Conservation (phyloP, 1,284 basidiomycete species). For the Psilocybe mexicana region DNA sequence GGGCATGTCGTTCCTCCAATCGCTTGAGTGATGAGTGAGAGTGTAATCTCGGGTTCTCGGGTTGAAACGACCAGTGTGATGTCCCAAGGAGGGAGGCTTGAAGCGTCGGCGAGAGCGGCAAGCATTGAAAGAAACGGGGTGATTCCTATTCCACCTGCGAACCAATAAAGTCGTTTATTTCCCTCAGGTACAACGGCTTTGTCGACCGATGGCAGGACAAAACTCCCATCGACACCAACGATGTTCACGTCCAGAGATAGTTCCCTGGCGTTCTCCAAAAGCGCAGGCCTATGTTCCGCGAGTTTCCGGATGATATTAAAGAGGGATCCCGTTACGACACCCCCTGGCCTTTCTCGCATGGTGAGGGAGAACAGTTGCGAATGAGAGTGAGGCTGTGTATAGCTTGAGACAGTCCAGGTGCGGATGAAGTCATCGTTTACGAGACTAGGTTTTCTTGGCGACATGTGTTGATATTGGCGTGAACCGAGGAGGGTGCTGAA, state of each 20-base stretch:
- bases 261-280: constrained; percentile 39
- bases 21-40: constrained; percentile 24
- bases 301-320: constrained; percentile 49
- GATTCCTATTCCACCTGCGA: constrained; percentile 60
- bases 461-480: constrained; percentile 52
- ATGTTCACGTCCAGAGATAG: constrained; percentile 38
- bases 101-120: constrained; percentile 16
- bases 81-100: constrained; percentile 30
- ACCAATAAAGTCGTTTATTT: constrained; percentile 41
- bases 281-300: constrained; percentile 37
- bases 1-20: background rate
- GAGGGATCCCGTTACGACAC: constrained; percentile 52
- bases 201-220: constrained; percentile 29
- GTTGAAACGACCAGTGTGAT: constrained; percentile 49
- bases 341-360: constrained; percentile 55
- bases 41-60: constrained; percentile 48
- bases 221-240: constrained; percentile 42
- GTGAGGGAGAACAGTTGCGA: constrained; percentile 39
- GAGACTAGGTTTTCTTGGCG: constrained; percentile 42
- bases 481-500: constrained; percentile 51
- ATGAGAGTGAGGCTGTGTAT: constrained; percentile 20
- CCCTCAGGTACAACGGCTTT: background rate
- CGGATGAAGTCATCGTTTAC: constrained; percentile 67
- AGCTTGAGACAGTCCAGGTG: constrained; percentile 63
- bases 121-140: constrained; percentile 61